Percentiles rank a stretch among this genome's conserved stretches.
These are phyloP conservation scores for Kazachstania kunashirensis DNA, from an alignment of 805 yeast species.

Conservation along the genomic window DNA sequence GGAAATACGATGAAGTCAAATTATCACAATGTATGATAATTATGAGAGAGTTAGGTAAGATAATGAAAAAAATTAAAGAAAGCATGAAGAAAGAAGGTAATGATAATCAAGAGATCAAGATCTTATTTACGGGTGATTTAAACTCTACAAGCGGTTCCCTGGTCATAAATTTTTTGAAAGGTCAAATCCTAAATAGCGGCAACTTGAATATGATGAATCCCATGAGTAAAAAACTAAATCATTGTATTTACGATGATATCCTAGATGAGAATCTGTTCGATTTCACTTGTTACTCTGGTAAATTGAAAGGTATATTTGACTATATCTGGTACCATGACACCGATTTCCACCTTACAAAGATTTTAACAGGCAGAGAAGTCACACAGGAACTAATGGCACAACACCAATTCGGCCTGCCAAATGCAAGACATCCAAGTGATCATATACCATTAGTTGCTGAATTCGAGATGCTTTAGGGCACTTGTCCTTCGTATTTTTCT, in stretches of 20 bases:
- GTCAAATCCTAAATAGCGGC: conserved; percentile 24
- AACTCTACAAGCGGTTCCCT: conserved; percentile 43
- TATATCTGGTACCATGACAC: conserved; percentile 44
- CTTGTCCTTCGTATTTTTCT: no score
- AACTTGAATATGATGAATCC: conserved; percentile 26
- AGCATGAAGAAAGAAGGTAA: conserved; percentile 2
- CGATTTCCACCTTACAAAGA: conserved; percentile 33
- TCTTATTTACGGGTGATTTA: conserved; percentile 48
- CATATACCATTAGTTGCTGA: conserved; percentile 36
- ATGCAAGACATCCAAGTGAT: conserved; percentile 50
- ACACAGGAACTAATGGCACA: conserved; percentile 17
- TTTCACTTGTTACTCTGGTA: conserved; percentile 40
- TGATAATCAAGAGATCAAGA: conserved; percentile 21
- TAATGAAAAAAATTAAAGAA: conserved; percentile 17
- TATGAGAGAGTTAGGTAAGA: conserved; percentile 27
- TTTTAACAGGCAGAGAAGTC: conserved; percentile 40
- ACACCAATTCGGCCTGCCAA: conserved; percentile 40
- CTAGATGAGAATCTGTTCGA: conserved; percentile 24
- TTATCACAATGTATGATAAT: conserved; percentile 43
- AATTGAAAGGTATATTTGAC: conserved; percentile 45
- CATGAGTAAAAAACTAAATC: conserved; percentile 27
- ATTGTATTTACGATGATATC: conserved; percentile 26
- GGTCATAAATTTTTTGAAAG: conserved; percentile 37
- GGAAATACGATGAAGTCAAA: conserved; percentile 50
- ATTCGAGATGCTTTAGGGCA: conserved; percentile 22